Base-by-base conservation (phyloP, 495 filamentous ascomycete genomes). In the Talaromyces wortmannii region DNA sequence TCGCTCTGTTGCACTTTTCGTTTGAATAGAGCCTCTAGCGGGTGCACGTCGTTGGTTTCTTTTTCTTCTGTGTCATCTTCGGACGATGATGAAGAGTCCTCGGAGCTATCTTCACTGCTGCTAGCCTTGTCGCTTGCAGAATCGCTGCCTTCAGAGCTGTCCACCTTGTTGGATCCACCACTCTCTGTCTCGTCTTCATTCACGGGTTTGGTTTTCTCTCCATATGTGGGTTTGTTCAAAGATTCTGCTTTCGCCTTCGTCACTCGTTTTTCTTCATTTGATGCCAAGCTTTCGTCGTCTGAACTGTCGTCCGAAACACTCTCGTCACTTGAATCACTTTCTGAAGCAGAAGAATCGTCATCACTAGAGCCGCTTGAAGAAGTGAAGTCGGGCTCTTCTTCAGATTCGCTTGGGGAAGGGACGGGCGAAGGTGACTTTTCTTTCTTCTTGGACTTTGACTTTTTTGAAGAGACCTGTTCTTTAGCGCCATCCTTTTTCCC, bases 21-120 rank as follows among this genome's bases (percentile, higher is more conserved):
- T 63, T 96, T 96, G 77, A 91, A 97, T 7, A 97, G 80, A 0
- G 90, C 88, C 72, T 97, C 92, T 10, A 96, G 74, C 0, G 91
- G 92, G 59, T 96, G 90, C 11, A 94, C 74, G 58, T 87, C 84
- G 60, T 71, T 75, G 15, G 59, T 45, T 30, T 51, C 15, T 7
- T 12, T 29, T 48, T 29, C 17, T 16, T 15, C 18, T 32, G 54
- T 23, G 5, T 12, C 12, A 17, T 23, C 44, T 23, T 12, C 7
- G 17, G 44, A 23, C 16, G 44, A 15, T 42, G 50, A 30, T 4
- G 50, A 12, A 23, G 23, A 23, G 23, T 23, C 23, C 7, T 52
- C 16, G 13, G 50, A 52, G 50, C 8, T 52, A 18, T 30, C 36
- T 17, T 52, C 50, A 23, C 23, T 23, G 4, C 23, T 23, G 36